Evolutionary conservation across 495 filamentous ascomycete species (phyloP), one percentile per base, ranked within the genome.

Genomic region (Xylaria acuta): DNA sequence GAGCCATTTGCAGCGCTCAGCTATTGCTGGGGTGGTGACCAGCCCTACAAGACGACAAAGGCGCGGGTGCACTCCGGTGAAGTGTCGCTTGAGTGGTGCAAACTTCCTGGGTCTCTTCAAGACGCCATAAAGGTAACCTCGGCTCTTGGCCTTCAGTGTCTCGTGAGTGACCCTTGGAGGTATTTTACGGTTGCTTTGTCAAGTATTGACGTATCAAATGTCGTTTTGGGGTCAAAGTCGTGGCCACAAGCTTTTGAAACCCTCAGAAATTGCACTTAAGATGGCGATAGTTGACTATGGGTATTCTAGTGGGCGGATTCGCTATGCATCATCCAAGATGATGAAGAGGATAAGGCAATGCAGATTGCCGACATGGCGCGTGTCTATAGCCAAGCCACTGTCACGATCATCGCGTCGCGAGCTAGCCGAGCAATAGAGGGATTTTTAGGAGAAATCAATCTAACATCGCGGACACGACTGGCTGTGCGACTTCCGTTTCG

Each of bases 281-380:
- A n/a, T 5, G 11, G 7, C 5, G 5, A 49, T n/a, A 20, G 18
- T 18, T 49, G 20, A 49, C 5, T 22, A 3, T 49, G 45, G 8
- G 7, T 45, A 49, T 49, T 49, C 18, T 18, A 49, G 45, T 79
- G 78, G 78, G 71, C 76, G 5, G 78, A 80, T 58, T 59, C 75
- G 38, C 72, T 80, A 16, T 80, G 78, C 54, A 79, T 80, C 34
- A 14, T 79, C 9, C 78, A 80, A 73, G 77, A 80, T 49, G 53
- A 69, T 36, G 32, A 6, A 20, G 56, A 72, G 1, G 78, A 80
- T 34, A 75, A 74, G 63, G 34, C 66, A 14, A 27, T 27, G 16
- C 73, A 80, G 58, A 75, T 74, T 18, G 59, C 72, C 9, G 58
- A 67, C 9, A 76, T 80, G 77, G 77, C 72, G 45, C 58, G 60